Evolutionary conservation across 2,329 filamentous ascomycete genomes (phyloP), one percentile per base, ranked within the genome.

Genomic region (Aureobasidium sp.): DNA sequence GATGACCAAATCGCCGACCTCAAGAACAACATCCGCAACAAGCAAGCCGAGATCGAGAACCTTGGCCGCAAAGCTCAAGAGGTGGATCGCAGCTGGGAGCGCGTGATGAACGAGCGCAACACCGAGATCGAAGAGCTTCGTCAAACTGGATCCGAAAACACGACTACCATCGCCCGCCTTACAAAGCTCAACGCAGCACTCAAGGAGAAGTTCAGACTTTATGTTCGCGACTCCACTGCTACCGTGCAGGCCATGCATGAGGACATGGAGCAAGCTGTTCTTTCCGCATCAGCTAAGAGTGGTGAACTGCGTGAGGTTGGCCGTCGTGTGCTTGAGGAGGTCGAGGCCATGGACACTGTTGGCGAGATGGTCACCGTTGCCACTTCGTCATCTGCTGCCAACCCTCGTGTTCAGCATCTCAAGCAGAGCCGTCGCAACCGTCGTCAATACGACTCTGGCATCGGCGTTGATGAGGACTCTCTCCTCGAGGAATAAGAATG

Each of bases 81-180:
- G 42, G 73, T 75, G 50, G 77, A 79, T 62, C 69, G 69, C 4
- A 72, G 73, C 30, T 74, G 77, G 65, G 73, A 73, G 61, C 74
- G 76, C 57, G 69, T 75, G 11, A 68, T 77, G 25, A 68, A 70
- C 13, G 71, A 71, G 11, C 71, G 73, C 41, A 72, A 76, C 49
- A 67, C 68, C 50, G 72, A 76, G 49, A 75, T 78, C 59, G 69
- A 70, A 16, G 62, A 66, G n/a, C 70, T 78, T 7, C 69, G 68
- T 49, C 65, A 69, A 29, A 67, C 66, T 3, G 67, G 67, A 7
- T 66, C 67, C 16, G 66, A 64, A 9, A 34, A 63, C n/a, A 63
- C 61, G 30, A 62, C 65, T 58, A 67, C 62, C 63, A 61, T 69
- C 30, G 59, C 68, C 11, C 67, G 62, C 63, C 69, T 67, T 61